Percentiles rank a stretch among this genome's conserved stretches.
phyloP scores from a whole-genome alignment of 805 yeast genomes.

The Yueomyces sinensis region DNA sequence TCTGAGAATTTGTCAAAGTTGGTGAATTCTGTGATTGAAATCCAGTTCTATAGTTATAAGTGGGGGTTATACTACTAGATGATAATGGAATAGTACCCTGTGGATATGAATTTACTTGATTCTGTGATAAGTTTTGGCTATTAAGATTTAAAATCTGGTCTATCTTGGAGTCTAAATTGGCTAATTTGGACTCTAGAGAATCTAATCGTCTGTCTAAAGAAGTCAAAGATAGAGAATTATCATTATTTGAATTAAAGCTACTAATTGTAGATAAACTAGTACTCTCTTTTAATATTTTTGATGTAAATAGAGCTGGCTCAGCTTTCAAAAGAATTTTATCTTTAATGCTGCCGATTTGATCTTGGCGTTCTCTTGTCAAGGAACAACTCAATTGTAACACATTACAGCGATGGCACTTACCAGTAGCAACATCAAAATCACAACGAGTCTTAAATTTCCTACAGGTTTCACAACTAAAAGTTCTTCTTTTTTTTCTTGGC shows the following conservation, averaged over 20 bases:
- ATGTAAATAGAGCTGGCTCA: too few relatives aligned
- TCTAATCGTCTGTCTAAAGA: neutral
- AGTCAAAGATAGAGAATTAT: neutral
- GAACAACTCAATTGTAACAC: slow-evolving; percentile 37
- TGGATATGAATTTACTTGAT: too few relatives aligned
- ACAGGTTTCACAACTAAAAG: slow-evolving; percentile 37
- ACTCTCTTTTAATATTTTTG: neutral
- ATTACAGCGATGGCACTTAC: slow-evolving; percentile 40
- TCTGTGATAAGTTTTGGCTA: neutral
- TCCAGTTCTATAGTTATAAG: neutral
- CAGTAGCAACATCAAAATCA: slow-evolving; percentile 31
- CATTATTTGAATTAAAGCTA: neutral
- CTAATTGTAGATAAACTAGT: neutral
- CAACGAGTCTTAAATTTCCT: slow-evolving; percentile 47
- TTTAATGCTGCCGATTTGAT: too few relatives aligned
- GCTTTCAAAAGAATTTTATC: too few relatives aligned
- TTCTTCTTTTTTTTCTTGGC: slow-evolving; percentile 27
- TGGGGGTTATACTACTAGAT: slow-evolving; percentile 8
- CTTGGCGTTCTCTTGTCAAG: slow-evolving; percentile 21
- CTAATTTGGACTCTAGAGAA: neutral
- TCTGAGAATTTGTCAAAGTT: neutral
- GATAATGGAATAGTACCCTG: too few relatives aligned
- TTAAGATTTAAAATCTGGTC: neutral
- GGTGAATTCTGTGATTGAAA: neutral
- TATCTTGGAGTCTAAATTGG: neutral